phyloP scores from a whole-genome alignment of 2,329 filamentous ascomycete genomes.

The Xylaria digitata region DNA sequence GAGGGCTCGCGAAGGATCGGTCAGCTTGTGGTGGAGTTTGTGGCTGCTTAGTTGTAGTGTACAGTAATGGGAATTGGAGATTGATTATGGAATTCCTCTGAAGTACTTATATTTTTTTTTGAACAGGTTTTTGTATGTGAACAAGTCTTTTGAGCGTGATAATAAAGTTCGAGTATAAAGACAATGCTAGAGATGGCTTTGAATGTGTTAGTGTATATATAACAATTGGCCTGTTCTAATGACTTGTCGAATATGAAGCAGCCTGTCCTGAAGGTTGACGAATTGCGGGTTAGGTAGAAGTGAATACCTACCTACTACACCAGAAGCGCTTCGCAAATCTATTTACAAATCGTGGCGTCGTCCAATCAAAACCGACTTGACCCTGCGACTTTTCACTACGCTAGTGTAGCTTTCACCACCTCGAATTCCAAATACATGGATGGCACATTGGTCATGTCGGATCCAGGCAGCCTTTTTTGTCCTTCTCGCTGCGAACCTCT shows the following conservation, averaged over 20 bases:
- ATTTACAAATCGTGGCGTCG: constrained; percentile 9
- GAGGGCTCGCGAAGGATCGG: constrained; percentile 4
- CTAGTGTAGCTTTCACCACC: constrained; percentile 14
- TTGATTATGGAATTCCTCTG: background rate
- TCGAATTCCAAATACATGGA: constrained; percentile 33
- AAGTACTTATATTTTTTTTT: background rate
- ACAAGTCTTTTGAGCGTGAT: background rate
- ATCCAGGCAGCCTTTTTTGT: constrained; percentile 19
- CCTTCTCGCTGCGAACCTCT: constrained; percentile 1
- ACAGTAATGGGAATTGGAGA: constrained; percentile 4
- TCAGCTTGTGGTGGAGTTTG: constrained; percentile 15
- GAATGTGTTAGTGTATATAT: constrained; percentile 18
- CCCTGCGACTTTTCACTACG: background rate
- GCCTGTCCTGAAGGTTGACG: constrained; percentile 15
- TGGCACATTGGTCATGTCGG: background rate
- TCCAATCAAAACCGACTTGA: constrained; percentile 24
- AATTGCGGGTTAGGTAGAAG: too few relatives aligned
- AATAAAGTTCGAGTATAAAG: background rate
- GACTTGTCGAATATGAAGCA: constrained; percentile 16
- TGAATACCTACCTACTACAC: too few relatives aligned
- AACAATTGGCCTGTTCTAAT: background rate
- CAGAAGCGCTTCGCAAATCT: background rate
- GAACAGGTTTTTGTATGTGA: background rate
- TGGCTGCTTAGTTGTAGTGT: constrained; percentile 4
- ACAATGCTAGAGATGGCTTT: background rate